These are phyloP conservation scores for Mollisiaceae sp. DNA, from an alignment of 2,329 filamentous ascomycete species.

Conservation along the genomic window DNA sequence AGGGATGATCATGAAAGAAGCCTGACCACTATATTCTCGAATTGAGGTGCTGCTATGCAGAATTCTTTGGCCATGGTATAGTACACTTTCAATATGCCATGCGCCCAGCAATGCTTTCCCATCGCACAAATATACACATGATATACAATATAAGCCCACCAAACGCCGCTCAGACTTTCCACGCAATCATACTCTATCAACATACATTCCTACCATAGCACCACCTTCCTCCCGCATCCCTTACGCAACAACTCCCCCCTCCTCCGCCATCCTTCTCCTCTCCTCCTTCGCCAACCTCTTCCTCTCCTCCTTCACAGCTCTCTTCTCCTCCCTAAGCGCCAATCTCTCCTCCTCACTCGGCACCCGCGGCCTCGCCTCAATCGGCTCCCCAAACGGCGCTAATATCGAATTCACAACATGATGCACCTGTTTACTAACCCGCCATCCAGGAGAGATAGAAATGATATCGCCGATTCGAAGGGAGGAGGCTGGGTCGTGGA, in stretches of 20 bases:
- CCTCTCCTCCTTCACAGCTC: slow-evolving; percentile 61
- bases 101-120: slow-evolving; percentile 12
- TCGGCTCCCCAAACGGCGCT: slow-evolving; percentile 68
- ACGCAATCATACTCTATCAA: slow-evolving; percentile 18
- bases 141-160: slow-evolving; percentile 9
- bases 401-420: slow-evolving; percentile 79
- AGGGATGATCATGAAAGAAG: not conserved
- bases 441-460: slow-evolving; percentile 69
- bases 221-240: slow-evolving; percentile 10
- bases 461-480: slow-evolving; percentile 78
- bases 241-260: not conserved
- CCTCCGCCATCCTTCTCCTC: slow-evolving; percentile 28
- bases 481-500: slow-evolving; percentile 79
- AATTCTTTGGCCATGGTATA: not conserved
- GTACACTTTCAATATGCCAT: slow-evolving; percentile 8
- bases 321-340: slow-evolving; percentile 58
- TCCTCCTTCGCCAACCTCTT: slow-evolving; percentile 41
- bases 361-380: slow-evolving; percentile 68
- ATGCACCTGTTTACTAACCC: slow-evolving; percentile 68
- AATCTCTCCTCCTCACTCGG: slow-evolving; percentile 67
- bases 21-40: not conserved
- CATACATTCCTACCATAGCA: not conserved
- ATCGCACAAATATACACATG: slow-evolving; percentile 8
- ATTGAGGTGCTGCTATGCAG: not conserved
- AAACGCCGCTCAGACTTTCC: slow-evolving; percentile 7